A percentile compares a stretch with the other conserved stretches of the same genome.
Evolutionary conservation across 805 yeast species (phyloP).

Genomic region (Lipomyces chichibuensis): DNA sequence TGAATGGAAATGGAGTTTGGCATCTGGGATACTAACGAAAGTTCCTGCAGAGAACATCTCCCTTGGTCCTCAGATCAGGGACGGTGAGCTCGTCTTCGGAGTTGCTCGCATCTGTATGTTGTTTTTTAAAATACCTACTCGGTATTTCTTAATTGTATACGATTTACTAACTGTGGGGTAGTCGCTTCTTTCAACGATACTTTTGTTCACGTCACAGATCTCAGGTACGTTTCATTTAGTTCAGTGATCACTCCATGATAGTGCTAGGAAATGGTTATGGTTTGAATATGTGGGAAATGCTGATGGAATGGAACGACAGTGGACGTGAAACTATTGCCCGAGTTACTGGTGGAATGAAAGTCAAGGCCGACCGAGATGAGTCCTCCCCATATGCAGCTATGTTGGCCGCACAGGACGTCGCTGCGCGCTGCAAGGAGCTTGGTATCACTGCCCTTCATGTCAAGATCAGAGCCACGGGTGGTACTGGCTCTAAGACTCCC

Average conservation of each 20-base stretch:
- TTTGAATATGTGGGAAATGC: background rate
- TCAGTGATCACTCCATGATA: background rate
- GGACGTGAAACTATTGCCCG: slow-evolving; percentile 99
- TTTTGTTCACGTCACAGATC: slow-evolving; percentile 98
- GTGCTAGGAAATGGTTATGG: background rate
- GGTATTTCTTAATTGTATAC: background rate
- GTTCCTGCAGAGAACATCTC: slow-evolving; percentile 48
- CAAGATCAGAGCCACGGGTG: slow-evolving; percentile 99
- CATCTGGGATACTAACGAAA: background rate
- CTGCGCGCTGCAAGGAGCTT: slow-evolving; percentile 98
- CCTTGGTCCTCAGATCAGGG: slow-evolving; percentile 88
- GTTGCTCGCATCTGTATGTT: slow-evolving; percentile 90
- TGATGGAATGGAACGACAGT: slow-evolving; percentile 47
- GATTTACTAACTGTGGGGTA: background rate
- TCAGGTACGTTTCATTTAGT: slow-evolving; percentile 42
- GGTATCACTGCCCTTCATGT: slow-evolving; percentile 99
- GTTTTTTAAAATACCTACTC: background rate
- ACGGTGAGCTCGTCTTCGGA: slow-evolving; percentile 99
- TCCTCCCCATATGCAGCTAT: slow-evolving; percentile 99
- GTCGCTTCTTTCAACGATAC: slow-evolving; percentile 99
- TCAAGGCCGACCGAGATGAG: slow-evolving; percentile 99
- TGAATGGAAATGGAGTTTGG: background rate
- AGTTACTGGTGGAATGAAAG: slow-evolving; percentile 99
- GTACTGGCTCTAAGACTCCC: slow-evolving; percentile 99
- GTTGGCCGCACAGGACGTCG: slow-evolving; percentile 99